Percentiles rank a stretch among this genome's conserved stretches.
These are phyloP conservation scores for Colletotrichum brevisporum DNA, from an alignment of 2,329 filamentous ascomycete species.

Conservation along the genomic window DNA sequence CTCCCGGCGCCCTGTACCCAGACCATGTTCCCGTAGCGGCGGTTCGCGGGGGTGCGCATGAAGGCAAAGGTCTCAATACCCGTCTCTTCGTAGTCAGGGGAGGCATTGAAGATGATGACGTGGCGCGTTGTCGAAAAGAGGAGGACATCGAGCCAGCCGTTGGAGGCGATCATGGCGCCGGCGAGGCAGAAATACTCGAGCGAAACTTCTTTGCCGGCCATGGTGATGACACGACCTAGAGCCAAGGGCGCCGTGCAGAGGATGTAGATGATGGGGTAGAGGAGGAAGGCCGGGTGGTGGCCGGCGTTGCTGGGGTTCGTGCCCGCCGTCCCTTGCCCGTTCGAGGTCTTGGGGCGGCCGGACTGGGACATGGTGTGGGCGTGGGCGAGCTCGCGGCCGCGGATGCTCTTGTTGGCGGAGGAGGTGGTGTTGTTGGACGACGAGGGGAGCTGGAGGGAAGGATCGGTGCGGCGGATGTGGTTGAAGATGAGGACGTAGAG, in stretches of 20 bases:
- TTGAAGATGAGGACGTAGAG: slow-evolving; percentile 60
- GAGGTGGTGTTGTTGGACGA: slow-evolving; percentile 31
- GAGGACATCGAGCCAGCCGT: slow-evolving; percentile 61
- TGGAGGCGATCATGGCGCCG: slow-evolving; percentile 65
- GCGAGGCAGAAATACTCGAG: slow-evolving; percentile 65
- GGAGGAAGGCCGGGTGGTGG: slow-evolving; percentile 58
- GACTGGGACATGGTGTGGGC: slow-evolving; percentile 4
- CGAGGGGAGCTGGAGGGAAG: slow-evolving; percentile 44
- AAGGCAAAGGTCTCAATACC: slow-evolving; percentile 38
- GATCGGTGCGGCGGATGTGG: slow-evolving; percentile 50
- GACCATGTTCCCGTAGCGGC: slow-evolving; percentile 37
- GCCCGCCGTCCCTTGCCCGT: background rate
- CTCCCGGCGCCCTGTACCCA: slow-evolving; percentile 38
- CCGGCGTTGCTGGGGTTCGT: slow-evolving; percentile 3
- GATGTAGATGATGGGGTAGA: slow-evolving; percentile 75
- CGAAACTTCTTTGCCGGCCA: slow-evolving; percentile 63
- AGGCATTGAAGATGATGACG: slow-evolving; percentile 50
- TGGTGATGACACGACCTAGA: slow-evolving; percentile 69
- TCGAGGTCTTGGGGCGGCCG: background rate
- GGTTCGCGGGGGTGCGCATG: slow-evolving; percentile 35
- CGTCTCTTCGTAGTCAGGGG: slow-evolving; percentile 30
- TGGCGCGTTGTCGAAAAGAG: slow-evolving; percentile 56
- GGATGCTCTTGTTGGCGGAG: slow-evolving; percentile 11
- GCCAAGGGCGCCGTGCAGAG: slow-evolving; percentile 73
- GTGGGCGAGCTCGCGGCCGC: slow-evolving; percentile 6